Evolutionary conservation across 257 asterid species (phyloP), one percentile per base, ranked within the genome.

Genomic region (Fraxinus cuspidata): DNA sequence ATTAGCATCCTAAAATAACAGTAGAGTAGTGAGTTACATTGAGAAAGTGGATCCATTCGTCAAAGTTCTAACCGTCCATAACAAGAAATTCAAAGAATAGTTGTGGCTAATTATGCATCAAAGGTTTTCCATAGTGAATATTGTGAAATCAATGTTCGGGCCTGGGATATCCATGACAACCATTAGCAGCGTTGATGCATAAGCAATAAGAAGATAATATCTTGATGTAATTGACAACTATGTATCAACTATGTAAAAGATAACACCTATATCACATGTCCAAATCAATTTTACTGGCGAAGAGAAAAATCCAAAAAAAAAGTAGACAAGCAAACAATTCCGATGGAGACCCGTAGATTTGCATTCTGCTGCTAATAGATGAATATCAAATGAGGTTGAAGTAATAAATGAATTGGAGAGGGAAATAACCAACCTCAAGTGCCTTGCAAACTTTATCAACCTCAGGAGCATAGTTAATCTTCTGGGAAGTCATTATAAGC

Each of bases 401-500:
- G 16, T 7, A 16, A 70, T 63, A 76, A 60, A 81, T 40, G 53
- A 6, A 25, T 34, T 5, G 38, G 58, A 74, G 72, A 9, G 44
- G 44, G 44, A 8, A 10, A 60, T 78, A 76, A 82, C 90, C 80
- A 88, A 94, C 98, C 98, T 94, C 97, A 38, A 94, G 97, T 31
- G 98, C 97, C 84, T 92, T 94, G 96, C 98, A 94, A 56, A 94
- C 97, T 89, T 87, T 94, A 87, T 92, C 96, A 63, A 94, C 97
- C 89, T 94, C 98, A 0, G 97, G 93, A 76, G 97, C 97, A 84
- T 92, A 94, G 71, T 94, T 92, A 83, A 92, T 90, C 85, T 87
- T 92, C 81, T 91, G 96, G 71, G 96, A 92, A 77, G 97, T 94
- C 97, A 92, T 91, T 85, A 94, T 94, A 81, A 92, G 94, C 88